Evolutionary conservation across 805 yeast species (phyloP).

Genomic region (Candida piceae): DNA sequence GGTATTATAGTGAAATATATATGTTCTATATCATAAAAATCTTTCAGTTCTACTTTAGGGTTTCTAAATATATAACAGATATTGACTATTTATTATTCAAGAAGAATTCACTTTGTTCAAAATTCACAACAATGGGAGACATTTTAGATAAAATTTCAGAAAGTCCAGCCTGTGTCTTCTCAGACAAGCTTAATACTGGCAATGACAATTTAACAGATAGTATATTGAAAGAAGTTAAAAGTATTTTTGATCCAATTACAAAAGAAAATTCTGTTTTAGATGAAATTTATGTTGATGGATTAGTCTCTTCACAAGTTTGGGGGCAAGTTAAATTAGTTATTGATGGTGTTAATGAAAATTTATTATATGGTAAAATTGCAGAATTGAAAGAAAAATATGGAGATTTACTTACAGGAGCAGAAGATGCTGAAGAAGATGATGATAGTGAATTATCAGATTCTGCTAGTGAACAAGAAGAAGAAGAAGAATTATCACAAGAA

Average conservation of each 20-base stretch:
- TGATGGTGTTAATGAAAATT: constrained; percentile 66
- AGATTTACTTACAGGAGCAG: constrained; percentile 10
- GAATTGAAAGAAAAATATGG: constrained; percentile 37
- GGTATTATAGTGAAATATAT: too few relatives aligned
- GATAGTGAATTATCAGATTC: constrained; percentile 6
- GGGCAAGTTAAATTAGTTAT: constrained; percentile 84
- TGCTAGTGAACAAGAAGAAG: too few relatives aligned
- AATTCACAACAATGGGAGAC: too few relatives aligned
- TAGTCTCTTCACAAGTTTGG: constrained; percentile 89
- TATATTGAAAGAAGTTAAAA: constrained; percentile 36
- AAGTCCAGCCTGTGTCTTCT: constrained; percentile 17
- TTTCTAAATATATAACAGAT: too few relatives aligned
- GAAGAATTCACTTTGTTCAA: too few relatives aligned
- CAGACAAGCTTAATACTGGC: not conserved
- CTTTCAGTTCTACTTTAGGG: too few relatives aligned
- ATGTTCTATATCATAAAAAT: too few relatives aligned
- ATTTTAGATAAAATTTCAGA: constrained; percentile 13
- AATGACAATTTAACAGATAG: constrained; percentile 9
- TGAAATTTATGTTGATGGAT: constrained; percentile 76
- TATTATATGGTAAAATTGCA: constrained; percentile 54
- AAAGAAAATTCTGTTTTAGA: constrained; percentile 57
- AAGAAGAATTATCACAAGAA: constrained; percentile 26
- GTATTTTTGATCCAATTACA: constrained; percentile 51
- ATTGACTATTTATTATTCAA: too few relatives aligned
- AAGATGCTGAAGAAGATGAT: constrained; percentile 20